A percentile compares a stretch with the other conserved stretches of the same genome.
These are phyloP conservation scores for Ophiocordyceps camponoti-leonardi DNA, from an alignment of 2,329 filamentous ascomycete genomes.

Conservation along the genomic window DNA sequence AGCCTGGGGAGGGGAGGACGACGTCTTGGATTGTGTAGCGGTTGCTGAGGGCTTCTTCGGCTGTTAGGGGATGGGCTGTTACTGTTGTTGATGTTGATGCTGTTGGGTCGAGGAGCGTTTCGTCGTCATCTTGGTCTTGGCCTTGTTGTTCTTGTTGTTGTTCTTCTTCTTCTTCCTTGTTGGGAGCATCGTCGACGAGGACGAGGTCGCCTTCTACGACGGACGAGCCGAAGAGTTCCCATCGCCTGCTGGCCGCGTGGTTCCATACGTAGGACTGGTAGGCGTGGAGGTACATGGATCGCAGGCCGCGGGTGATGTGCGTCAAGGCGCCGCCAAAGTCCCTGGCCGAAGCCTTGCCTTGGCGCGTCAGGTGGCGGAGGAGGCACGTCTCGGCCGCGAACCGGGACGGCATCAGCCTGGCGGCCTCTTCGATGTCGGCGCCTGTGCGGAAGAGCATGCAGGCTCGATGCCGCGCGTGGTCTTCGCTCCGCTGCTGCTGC, in stretches of 20 bases:
- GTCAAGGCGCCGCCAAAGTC: constrained; percentile 74
- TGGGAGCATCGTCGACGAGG: constrained; percentile 25
- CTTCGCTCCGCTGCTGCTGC: constrained; percentile 40
- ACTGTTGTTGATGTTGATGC: neutral
- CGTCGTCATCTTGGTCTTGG: constrained; percentile 25
- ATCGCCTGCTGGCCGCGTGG: constrained; percentile 62
- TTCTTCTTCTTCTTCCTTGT: constrained; percentile 46
- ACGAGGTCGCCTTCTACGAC: constrained; percentile 80
- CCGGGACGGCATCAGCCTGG: constrained; percentile 55
- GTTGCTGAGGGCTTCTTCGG: constrained; percentile 62
- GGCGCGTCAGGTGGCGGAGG: constrained; percentile 54
- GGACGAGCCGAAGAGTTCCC: constrained; percentile 52
- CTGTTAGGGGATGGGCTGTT: constrained; percentile 53
- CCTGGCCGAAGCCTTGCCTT: constrained; percentile 26
- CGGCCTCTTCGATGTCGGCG: constrained; percentile 39
- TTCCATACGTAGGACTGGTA: constrained; percentile 97
- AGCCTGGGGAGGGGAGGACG: constrained; percentile 84
- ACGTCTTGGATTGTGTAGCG: constrained; percentile 71
- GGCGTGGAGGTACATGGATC: constrained; percentile 91
- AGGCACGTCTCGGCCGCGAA: constrained; percentile 68
- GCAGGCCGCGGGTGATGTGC: constrained; percentile 62
- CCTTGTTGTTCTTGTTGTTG: too few relatives aligned
- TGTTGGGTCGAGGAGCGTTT: constrained; percentile 13
- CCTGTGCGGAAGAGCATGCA: constrained; percentile 56
- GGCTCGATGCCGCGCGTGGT: constrained; percentile 60